Evolutionary conservation across 768 basidiomycete species (phyloP), one percentile per base, ranked within the genome.

Genomic region (Mycena olivaceomarginata): DNA sequence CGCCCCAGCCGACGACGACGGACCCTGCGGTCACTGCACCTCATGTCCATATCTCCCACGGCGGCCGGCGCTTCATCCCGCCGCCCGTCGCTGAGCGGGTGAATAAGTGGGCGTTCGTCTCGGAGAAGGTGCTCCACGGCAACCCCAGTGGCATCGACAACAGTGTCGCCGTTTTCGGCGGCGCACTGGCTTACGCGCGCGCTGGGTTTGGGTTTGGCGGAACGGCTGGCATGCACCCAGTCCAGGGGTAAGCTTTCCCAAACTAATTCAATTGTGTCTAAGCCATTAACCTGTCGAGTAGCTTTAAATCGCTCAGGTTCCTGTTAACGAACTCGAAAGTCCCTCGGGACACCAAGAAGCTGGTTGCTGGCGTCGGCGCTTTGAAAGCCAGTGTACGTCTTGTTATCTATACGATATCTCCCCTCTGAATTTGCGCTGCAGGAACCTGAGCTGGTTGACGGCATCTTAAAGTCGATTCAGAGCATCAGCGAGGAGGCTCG

Each of bases 101-200:
- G 79, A 99, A 99, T 85, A 89, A 90, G 63, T 99, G 97, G 93
- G 97, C 98, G 22, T 99, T 98, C 86, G 88, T 99, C 67, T 91
- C 94, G 13, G 98, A 99, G 87, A 99, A 99, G 85, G 94, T 99
- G 56, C 87, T 99, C 67, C 98, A 99, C 83, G 98, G 98, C 0
- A 99, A 95, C 82, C 98, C 98, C 4, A 98, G 97, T 81, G 98
- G 98, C 11, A 95, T 99, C 31, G 98, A 99, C 84, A 99, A 99
- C 84, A 95, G 97, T 22, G 96, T 99, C 46, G 91, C 96, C 18
- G 95, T 97, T 0, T 95, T 94, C 82, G 98, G 98, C 22, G 98
- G 98, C 64, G 98, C 97, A 39, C 88, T 99, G 79, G 92, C 94
- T 22, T 99, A 98, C 86, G 96, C 94, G 20, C 92, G 95, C 72